A percentile compares a stretch with the other conserved stretches of the same genome.
Conservation (phyloP, 495 filamentous ascomycete species). For the Aspergillus haitiensis region DNA sequence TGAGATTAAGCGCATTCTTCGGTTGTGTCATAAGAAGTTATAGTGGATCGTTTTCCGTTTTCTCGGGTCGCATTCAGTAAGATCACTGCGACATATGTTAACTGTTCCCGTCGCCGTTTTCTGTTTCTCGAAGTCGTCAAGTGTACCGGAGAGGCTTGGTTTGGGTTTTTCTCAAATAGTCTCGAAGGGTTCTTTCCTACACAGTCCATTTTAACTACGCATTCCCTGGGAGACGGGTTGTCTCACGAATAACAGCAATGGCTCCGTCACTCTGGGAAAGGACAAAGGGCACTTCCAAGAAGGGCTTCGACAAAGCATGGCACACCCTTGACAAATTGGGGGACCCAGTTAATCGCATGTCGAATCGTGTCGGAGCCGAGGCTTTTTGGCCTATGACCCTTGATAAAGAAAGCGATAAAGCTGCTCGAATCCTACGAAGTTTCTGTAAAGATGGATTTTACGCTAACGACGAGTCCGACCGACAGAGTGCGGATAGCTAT, state of each 20-base stretch:
- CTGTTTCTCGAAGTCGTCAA: neutral
- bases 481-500: constrained; percentile 17
- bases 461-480: constrained; percentile 36
- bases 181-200: constrained; percentile 6
- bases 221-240: neutral
- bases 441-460: constrained; percentile 78
- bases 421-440: constrained; percentile 73
- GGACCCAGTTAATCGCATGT: constrained; percentile 70
- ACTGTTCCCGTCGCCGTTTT: constrained; percentile 23
- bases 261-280: constrained; percentile 39
- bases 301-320: constrained; percentile 58
- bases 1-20: constrained; percentile 21
- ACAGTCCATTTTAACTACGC: neutral
- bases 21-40: constrained; percentile 18
- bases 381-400: constrained; percentile 80
- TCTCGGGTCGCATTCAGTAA: constrained; percentile 23
- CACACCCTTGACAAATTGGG: constrained; percentile 55
- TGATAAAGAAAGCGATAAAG: constrained; percentile 81
- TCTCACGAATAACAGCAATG: constrained; percentile 28
- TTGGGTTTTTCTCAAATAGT: neutral
- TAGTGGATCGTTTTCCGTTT: constrained; percentile 9
- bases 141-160: constrained; percentile 5
- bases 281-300: constrained; percentile 49
- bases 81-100: constrained; percentile 16
- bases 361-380: constrained; percentile 72